Evolutionary conservation across 768 basidiomycete species (phyloP).

Genomic region (Leucocoprinus leucothites): DNA sequence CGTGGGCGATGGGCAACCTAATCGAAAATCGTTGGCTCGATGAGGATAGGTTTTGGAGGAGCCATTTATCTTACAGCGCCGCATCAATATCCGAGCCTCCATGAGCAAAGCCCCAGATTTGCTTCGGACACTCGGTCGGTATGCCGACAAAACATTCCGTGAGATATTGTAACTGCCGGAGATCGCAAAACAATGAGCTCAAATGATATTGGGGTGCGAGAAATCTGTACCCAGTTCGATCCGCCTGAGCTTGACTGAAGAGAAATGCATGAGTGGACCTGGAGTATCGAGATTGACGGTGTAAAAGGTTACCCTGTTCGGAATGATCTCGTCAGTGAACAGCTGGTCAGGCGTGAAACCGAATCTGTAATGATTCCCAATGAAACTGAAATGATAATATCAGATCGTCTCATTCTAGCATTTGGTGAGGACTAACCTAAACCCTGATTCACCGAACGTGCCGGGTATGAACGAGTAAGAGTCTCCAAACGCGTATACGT

Average conservation of each 20-base stretch:
- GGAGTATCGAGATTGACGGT: too few relatives aligned
- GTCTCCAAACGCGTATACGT: constrained; percentile 3
- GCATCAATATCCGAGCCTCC: not conserved
- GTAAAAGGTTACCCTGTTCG: not conserved
- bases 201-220: not conserved
- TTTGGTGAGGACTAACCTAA: not conserved
- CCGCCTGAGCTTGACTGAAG: constrained; percentile 8
- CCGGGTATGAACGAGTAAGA: constrained; percentile 6
- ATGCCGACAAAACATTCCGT: constrained; percentile 4
- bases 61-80: not conserved
- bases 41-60: not conserved
- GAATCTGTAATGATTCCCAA: constrained; percentile 2
- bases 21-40: not conserved
- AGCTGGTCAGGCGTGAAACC: constrained; percentile 5
- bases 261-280: too few relatives aligned
- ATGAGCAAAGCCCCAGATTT: constrained; percentile 9
- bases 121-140: not conserved
- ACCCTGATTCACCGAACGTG: not conserved
- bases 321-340: not conserved
- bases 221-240: constrained; percentile 5
- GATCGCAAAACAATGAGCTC: not conserved
- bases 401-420: not conserved
- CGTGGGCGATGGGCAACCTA: not conserved
- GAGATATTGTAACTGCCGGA: not conserved
- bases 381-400: not conserved